phyloP scores from a whole-genome alignment of 2,329 filamentous ascomycete species.

The Pezicula rhizophila region DNA sequence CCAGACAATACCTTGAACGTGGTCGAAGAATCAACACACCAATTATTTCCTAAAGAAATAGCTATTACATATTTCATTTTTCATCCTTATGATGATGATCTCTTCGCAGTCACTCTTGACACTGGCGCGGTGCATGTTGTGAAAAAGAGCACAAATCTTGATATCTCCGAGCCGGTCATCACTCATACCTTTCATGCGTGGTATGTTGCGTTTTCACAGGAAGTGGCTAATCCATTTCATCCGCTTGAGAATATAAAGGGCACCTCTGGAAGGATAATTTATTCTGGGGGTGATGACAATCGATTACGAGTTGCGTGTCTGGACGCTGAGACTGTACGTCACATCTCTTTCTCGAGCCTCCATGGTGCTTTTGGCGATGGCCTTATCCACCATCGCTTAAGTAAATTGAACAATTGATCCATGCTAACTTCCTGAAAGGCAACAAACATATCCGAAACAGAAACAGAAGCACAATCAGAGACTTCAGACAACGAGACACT shows the following conservation, averaged over 20 bases:
- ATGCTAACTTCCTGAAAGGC: too few species aligned
- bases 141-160: background rate
- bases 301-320: conserved; percentile 8
- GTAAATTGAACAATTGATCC: too few species aligned
- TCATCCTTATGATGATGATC: conserved; percentile 50
- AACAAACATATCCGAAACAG: too few species aligned
- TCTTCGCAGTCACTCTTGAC: conserved; percentile 67
- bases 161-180: background rate
- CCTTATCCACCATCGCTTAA: too few species aligned
- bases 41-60: conserved; percentile 48
- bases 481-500: too few species aligned
- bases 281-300: conserved; percentile 70
- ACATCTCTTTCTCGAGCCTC: too few species aligned
- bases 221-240: background rate
- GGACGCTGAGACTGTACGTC: too few species aligned
- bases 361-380: too few species aligned
- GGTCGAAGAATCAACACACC: conserved; percentile 23
- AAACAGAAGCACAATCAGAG: too few species aligned
- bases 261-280: conserved; percentile 29
- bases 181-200: conserved; percentile 57
- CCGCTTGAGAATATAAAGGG: too few species aligned
- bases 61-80: conserved; percentile 70
- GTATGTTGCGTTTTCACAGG: conserved; percentile 57
- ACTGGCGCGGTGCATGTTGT: conserved; percentile 51
- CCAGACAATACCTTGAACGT: background rate